Base-by-base conservation (phyloP, 225 moss, liverwort and hornwort genomes). In the Climacium dendroides region DNA sequence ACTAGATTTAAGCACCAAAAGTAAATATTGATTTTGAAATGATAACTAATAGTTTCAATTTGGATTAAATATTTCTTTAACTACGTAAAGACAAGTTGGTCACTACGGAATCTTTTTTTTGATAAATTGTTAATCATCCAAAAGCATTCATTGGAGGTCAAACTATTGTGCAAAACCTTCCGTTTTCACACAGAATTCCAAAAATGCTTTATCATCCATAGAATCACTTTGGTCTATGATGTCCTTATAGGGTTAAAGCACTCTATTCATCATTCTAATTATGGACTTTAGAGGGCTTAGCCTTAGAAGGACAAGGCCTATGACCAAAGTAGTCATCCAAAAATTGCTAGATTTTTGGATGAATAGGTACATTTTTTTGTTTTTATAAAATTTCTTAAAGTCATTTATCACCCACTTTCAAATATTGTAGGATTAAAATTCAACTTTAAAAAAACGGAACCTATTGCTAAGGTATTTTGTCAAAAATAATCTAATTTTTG, bases 21-120 rank as follows among this genome's bases (percentile, higher is more conserved):
- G 10, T 47, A 73, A 6, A 47, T 18, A 30, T 29, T 17, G 10
- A 18, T 47, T 29, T 29, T 29, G 5, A 73, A 73, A 18, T 73
- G 1, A 2, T 29, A 30, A 2, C 11, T 18, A 30, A 29, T 6
- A 29, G 18, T 29, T 73, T 47, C 4, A 73, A 73, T 47, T 45
- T 72, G 17, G 6, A 18, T 18, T 29, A 6, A 45, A 1, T 10
- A 6, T 72, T 45, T 72, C 4, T 45, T 43, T 28, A 66, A 22
- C 5, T 5, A 17, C 9, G 4, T 17, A 63, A 9, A 0, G 30
- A 62, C 5, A 15, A 4, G 7, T 1, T 29, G 7, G 18, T 9
- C 1, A 64, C 0, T 1, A 0, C 34, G 18, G 34, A 34, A 18
- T 34, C 9, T 5, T 34, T 18, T 35, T 18, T 64, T 35, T 5